phyloP scores from a whole-genome alignment of 345 rosid species.

The Luvunga scandens region DNA sequence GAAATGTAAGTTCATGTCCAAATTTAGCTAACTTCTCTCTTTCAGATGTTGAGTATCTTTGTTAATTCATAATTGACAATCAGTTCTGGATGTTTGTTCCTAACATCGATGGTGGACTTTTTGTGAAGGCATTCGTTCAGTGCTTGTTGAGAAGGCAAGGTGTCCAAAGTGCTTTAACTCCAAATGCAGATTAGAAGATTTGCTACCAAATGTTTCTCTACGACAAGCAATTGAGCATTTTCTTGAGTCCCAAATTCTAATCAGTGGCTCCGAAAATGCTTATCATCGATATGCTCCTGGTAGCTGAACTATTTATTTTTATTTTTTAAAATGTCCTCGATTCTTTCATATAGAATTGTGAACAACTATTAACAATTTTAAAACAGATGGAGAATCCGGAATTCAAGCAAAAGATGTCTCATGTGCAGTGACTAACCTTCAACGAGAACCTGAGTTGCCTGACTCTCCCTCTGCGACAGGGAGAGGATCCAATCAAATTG shows the following conservation, averaged over 20 bases:
- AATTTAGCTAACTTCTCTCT: background rate
- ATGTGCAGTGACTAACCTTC: conserved; percentile 30
- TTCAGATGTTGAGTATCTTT: background rate
- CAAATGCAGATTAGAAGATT: conserved; percentile 34
- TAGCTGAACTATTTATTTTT: conserved; percentile 12
- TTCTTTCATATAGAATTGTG: background rate
- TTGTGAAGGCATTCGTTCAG: conserved; percentile 36
- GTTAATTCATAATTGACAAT: background rate
- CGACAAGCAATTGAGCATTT: conserved; percentile 44
- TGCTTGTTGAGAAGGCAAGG: conserved; percentile 37
- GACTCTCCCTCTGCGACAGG: conserved; percentile 29
- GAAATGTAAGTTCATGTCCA: conserved; percentile 36
- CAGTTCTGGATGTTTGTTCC: conserved; percentile 1
- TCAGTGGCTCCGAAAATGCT: conserved; percentile 27
- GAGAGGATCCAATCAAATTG: conserved; percentile 38
- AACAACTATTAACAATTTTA: conserved; percentile 2
- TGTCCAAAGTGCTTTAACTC: conserved; percentile 50
- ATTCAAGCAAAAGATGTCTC: conserved; percentile 42
- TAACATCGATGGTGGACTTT: background rate
- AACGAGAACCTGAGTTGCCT: conserved; percentile 21
- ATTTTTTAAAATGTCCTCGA: background rate
- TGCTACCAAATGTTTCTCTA: conserved; percentile 53
- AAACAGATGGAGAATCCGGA: conserved; percentile 54
- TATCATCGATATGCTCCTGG: conserved; percentile 37
- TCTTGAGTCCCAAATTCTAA: conserved; percentile 32